Evolutionary conservation across 2,329 filamentous ascomycete genomes (phyloP), one percentile per base, ranked within the genome.

Genomic region (Orbilia blumenaviensis): DNA sequence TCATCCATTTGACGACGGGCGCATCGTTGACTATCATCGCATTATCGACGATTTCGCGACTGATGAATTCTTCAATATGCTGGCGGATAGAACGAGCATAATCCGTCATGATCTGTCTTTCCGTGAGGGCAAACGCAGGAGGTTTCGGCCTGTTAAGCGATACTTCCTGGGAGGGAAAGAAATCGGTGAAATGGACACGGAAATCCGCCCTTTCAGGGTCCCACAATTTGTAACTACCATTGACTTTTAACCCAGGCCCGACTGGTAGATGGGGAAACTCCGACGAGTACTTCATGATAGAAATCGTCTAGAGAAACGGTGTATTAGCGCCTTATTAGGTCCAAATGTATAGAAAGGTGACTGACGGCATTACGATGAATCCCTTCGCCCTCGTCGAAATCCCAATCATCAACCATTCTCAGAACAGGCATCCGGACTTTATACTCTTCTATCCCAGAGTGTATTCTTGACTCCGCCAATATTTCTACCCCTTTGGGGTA

Each of bases 31-130:
- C 71, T 9, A 75, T 63, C 12, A 52, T 58, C 38, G 71, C 71
- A 23, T 60, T 46, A 14, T 75, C 46, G 8, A 75, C 34, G 7
- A 75, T 50, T 23, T 68, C 46, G 8, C 42, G 44, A 18, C 46
- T 21, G n/a, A 75, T 63, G 23, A 68, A 75, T 3, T 1, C 27
- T 38, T 75, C 71, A 5, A 68, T 34, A 41, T 67, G 48, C 27
- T 75, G 27, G 29, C 71, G 71, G 12, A 75, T 36, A 3, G 25
- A 7, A 18, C 46, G 54, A 14, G 56, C 44, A 23, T 68, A 68
- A 27, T 68, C 63, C 8, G 56, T 67, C 71, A 75, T 75, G 10
- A 75, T 66, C 29, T 75, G 71, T n/a, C 32, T 50, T 48, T 75
- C 34, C 1, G 56, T 68, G 9, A 67, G 63, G 10, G 54, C 10